Conservation (phyloP, 129 eudicot genomes). For the Scalesia atractyloides region DNA sequence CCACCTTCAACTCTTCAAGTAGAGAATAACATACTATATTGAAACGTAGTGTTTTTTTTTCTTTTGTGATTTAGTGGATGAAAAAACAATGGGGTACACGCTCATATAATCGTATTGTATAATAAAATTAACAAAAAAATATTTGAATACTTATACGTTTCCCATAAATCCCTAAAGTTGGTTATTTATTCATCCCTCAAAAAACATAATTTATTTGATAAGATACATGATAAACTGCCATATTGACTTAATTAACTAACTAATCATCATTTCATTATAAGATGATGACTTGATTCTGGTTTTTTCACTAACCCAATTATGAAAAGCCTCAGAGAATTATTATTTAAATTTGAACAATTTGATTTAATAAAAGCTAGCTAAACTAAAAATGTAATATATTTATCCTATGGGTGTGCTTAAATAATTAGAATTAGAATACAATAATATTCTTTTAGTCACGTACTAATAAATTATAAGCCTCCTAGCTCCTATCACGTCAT, state of each 20-base stretch:
- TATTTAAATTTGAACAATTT: not conserved
- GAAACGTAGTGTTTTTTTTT: too few relatives aligned
- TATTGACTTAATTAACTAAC: not conserved
- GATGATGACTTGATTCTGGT: not conserved
- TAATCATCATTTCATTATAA: not conserved
- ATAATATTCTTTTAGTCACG: conserved; percentile 14
- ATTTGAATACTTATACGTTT: too few relatives aligned
- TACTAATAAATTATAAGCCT: conserved; percentile 7
- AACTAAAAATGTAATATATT: not conserved
- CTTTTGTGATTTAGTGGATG: too few relatives aligned
- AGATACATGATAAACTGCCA: not conserved
- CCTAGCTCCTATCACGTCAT: conserved; percentile 30
- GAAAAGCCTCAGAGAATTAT: not conserved
- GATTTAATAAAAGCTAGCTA: not conserved
- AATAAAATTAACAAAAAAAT: too few relatives aligned
- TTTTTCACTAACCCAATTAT: not conserved
- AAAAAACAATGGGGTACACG: too few relatives aligned
- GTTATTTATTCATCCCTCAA: too few relatives aligned
- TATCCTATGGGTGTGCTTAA: not conserved
- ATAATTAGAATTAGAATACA: not conserved
- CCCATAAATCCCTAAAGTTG: too few relatives aligned
- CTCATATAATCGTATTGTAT: too few relatives aligned
- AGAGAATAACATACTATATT: too few relatives aligned
- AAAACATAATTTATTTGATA: not conserved
- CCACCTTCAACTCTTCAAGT: too few relatives aligned